phyloP scores from a whole-genome alignment of 495 filamentous ascomycete genomes.

The Hyaloscypha finlandica region DNA sequence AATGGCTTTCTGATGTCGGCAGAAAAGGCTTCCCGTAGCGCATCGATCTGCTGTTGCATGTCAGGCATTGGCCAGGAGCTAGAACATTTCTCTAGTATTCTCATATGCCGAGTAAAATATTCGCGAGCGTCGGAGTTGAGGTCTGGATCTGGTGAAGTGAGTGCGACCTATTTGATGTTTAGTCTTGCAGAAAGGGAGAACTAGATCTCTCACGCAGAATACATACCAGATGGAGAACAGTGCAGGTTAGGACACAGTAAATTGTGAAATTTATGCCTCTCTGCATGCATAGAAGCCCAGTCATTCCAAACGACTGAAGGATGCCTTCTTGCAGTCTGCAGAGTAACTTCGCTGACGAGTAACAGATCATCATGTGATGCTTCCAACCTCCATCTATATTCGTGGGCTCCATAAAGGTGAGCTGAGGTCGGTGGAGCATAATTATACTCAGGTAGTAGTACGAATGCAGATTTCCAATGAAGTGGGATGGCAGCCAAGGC shows the following conservation, averaged over 20 bases:
- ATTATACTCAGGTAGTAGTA: slow-evolving; percentile 90
- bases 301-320: slow-evolving; percentile 71
- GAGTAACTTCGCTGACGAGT: slow-evolving; percentile 82
- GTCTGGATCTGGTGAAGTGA: slow-evolving; percentile 91
- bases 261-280: slow-evolving; percentile 95
- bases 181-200: not conserved
- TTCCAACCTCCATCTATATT: slow-evolving; percentile 80
- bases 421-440: slow-evolving; percentile 85
- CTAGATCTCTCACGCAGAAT: not conserved
- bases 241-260: slow-evolving; percentile 88
- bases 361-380: slow-evolving; percentile 82
- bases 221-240: slow-evolving; percentile 91
- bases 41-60: slow-evolving; percentile 88
- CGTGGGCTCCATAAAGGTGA: slow-evolving; percentile 74
- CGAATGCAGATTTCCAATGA: slow-evolving; percentile 87
- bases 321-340: slow-evolving; percentile 92
- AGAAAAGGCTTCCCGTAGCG: slow-evolving; percentile 89
- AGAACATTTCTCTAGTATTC: slow-evolving; percentile 85
- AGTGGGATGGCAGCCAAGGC: slow-evolving; percentile 87
- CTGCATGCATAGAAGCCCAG: slow-evolving; percentile 89
- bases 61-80: slow-evolving; percentile 88
- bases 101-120: slow-evolving; percentile 94
- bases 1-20: slow-evolving; percentile 85
- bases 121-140: slow-evolving; percentile 83
- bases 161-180: slow-evolving; percentile 65